Evolutionary conservation across 2,329 filamentous ascomycete species (phyloP), one percentile per base, ranked within the genome.

Genomic region (Coleophoma cylindrospora): DNA sequence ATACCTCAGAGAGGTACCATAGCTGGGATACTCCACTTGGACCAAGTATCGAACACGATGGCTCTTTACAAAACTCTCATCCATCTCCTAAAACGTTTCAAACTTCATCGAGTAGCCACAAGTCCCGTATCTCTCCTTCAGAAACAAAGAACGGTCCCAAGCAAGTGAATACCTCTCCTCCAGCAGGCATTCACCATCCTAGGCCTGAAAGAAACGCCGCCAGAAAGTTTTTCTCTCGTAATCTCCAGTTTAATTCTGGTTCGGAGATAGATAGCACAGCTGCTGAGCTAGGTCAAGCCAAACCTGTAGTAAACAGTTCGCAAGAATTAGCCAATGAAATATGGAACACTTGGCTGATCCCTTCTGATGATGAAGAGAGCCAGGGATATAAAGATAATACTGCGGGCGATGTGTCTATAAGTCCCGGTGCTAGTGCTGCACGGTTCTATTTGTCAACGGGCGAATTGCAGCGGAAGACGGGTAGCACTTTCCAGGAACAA

Each of bases 301-400:
- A 53, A 22, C 32, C 51, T 13, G 46, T 51, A 4, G 45, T 61
- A 10, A 50, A 55, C 13, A 53, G 50, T 27, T 61, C 61, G 13
- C 57, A 63, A 46, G 27, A 49, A n/a, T 9, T 56, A 12, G 57
- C 64, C 10, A 58, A 64, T 38, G 53, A 63, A 6, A 50, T 55
- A 38, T 65, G 64, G 64, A 50, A 58, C 40, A 55, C 50, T n/a
- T 65, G 61, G 64, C 50, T 61, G 22, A 49, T 43, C 17, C 17
- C 49, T 15, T 41, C 41, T 9, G 49, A 51, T 11, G 47, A 50
- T 10, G 43, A 43, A 34, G 45, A 43, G 27, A 19, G 13, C 14
- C n/a, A 41, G 49, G 12, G 15, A 40, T 32, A 10, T 11, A 6
- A 32, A 19, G 2, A 33, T n/a, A n/a, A 11, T 41, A n/a, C 14